phyloP scores from a whole-genome alignment of 371 early-diverging fungal species.

The Apophysomyces elegans region DNA sequence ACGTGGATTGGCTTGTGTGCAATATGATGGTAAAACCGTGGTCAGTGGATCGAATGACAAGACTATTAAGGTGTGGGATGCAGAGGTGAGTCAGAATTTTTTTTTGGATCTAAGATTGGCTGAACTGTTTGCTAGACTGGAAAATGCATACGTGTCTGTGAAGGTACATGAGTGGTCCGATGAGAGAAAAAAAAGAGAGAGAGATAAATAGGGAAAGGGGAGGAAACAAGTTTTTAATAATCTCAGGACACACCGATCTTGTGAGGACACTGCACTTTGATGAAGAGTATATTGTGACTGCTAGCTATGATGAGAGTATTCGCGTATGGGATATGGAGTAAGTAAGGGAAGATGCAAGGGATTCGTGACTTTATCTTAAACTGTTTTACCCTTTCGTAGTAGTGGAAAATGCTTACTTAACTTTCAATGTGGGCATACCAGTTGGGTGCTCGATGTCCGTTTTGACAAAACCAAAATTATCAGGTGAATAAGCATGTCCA shows the following conservation, averaged over 20 bases:
- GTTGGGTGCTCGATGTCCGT: slow-evolving; percentile 90
- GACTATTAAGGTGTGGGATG: slow-evolving; percentile 95
- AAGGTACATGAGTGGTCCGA: slow-evolving; percentile 17
- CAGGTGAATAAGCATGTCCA: neutral
- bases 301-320: slow-evolving; percentile 91
- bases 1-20: slow-evolving; percentile 93
- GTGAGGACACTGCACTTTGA: slow-evolving; percentile 90
- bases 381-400: neutral
- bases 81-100: slow-evolving; percentile 40
- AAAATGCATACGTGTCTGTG: slow-evolving; percentile 60
- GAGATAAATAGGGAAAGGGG: neutral
- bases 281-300: slow-evolving; percentile 56
- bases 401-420: slow-evolving; percentile 34
- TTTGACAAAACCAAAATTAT: slow-evolving; percentile 73
- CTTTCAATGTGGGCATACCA: slow-evolving; percentile 66
- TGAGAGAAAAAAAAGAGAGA: neutral
- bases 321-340: slow-evolving; percentile 90
- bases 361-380: neutral
- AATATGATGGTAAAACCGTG: slow-evolving; percentile 87
- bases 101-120: neutral
- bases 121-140: slow-evolving; percentile 60
- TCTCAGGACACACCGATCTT: slow-evolving; percentile 85
- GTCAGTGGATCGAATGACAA: slow-evolving; percentile 96
- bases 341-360: neutral
- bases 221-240: slow-evolving; percentile 26